Base-by-base conservation (phyloP, 2,329 filamentous ascomycete genomes). In the Verticillium longisporum region DNA sequence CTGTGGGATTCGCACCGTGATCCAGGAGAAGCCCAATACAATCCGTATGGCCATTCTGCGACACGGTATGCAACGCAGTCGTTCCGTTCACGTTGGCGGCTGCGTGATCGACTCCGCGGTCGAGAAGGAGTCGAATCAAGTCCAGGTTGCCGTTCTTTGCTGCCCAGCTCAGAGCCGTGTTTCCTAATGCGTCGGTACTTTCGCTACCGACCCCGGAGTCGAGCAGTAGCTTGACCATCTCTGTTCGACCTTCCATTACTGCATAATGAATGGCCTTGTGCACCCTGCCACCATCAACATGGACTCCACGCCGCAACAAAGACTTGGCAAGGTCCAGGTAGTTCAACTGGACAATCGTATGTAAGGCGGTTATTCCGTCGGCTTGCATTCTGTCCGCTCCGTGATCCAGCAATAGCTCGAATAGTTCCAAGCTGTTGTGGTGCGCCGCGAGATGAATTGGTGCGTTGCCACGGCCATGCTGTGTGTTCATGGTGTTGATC, bases 301-400 rank as follows among this genome's bases (percentile, higher is more conserved):
- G 3, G 67, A 62, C 34, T 69, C 68, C 10, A 66, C 68, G 0
- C 68, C 66, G 2, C 61, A 57, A 11, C 14, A 69, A 58, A 11
- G 69, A 62, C 7, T 68, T 56, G 6, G 62, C 55, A 11, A 69
- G 61, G 26, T 67, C 64, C 26, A 60, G 54, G 15, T 63, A 55
- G 21, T 62, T 60, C 10, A 32, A 33, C 13, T 31, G 13, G 11
- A 38, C 4, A n/a, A 61, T 41, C 3, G 63, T 61, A 13, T 50
- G 26, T 54, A 56, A 56, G 11, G 62, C 26, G 4, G 63, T 56
- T 3, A 58, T 59, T 37, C 57, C 62, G 10, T 41, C 45, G 45
- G 45, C 45, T 26, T 18, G 15, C 9, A 26, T 53, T 53, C 9
- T 53, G 18, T 53, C 45, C 9, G 45, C 45, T n/a, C 21, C 45